Percentiles rank a stretch among this genome's conserved stretches.
Evolutionary conservation across 192 early-diverging fungal species (phyloP).

Genomic region (Podila epigama): DNA sequence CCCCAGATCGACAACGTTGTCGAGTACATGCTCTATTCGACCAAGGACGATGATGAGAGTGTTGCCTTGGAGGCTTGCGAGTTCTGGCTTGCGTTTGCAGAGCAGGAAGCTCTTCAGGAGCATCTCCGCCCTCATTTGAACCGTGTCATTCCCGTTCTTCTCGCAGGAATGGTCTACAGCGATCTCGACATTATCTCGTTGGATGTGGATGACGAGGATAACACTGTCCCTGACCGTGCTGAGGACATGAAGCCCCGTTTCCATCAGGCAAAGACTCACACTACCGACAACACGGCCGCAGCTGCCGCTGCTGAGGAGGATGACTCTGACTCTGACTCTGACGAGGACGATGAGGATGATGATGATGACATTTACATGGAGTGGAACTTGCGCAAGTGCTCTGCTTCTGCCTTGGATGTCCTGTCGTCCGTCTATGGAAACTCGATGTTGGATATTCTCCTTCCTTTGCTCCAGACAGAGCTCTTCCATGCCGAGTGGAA

Average conservation of each 20-base stretch:
- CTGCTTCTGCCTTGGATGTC: conserved; percentile 95
- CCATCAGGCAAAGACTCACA: conserved; percentile 84
- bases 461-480: conserved; percentile 86
- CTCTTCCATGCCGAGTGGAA: conserved; percentile 90
- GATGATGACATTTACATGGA: conserved; percentile 86
- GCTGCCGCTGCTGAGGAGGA: conserved; percentile 25
- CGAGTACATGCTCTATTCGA: conserved; percentile 95
- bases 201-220: conserved; percentile 84
- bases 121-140: conserved; percentile 71
- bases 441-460: conserved; percentile 81
- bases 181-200: conserved; percentile 88
- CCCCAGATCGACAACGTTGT: conserved; percentile 90
- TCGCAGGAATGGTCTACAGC: conserved; percentile 96
- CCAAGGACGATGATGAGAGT: conserved; percentile 82
- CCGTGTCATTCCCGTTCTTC: conserved; percentile 89
- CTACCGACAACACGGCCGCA: conserved; percentile 63
- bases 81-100: conserved; percentile 98
- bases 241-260: conserved; percentile 96
- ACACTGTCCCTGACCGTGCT: conserved; percentile 83
- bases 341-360: conserved; percentile 87
- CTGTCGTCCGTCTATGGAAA: conserved; percentile 89
- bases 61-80: conserved; percentile 99
- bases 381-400: conserved; percentile 99
- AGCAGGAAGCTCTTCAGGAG: conserved; percentile 84
- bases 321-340: conserved; percentile 44